Evolutionary conservation across 495 filamentous ascomycete genomes (phyloP).

Genomic region (Penicillium daleae): DNA sequence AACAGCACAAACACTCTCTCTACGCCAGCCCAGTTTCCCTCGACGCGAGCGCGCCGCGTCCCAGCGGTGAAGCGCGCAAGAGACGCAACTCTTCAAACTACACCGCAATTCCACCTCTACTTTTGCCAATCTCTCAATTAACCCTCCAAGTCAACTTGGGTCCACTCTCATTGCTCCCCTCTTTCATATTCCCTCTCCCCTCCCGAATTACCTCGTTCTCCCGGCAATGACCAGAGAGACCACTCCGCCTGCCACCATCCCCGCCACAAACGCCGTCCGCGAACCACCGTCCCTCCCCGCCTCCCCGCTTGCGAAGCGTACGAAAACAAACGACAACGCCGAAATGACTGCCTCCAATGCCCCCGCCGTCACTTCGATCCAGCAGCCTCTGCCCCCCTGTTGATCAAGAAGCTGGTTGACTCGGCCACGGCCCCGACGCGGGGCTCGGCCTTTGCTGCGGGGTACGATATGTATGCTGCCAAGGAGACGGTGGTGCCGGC

Average conservation of each 20-base stretch:
- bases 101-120: constrained; percentile 27
- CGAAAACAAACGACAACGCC: constrained; percentile 45
- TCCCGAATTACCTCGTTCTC: background rate
- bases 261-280: constrained; percentile 32
- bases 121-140: background rate
- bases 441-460: constrained; percentile 86
- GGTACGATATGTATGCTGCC: constrained; percentile 88
- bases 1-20: constrained; percentile 19
- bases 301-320: constrained; percentile 69
- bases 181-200: background rate
- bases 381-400: constrained; percentile 61
- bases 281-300: constrained; percentile 60
- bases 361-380: constrained; percentile 41
- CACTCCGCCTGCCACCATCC: constrained; percentile 37
- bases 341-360: constrained; percentile 31
- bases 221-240: constrained; percentile 59
- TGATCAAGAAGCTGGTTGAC: constrained; percentile 82
- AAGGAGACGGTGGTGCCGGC: constrained; percentile 74
- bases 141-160: background rate
- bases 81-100: constrained; percentile 11
- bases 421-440: constrained; percentile 79
- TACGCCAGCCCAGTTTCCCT: background rate
- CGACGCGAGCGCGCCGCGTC: constrained; percentile 33
- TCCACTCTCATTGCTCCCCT: background rate
- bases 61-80: constrained; percentile 43